These are phyloP conservation scores for Galerina marginata DNA, from an alignment of 768 basidiomycete species.

Conservation along the genomic window DNA sequence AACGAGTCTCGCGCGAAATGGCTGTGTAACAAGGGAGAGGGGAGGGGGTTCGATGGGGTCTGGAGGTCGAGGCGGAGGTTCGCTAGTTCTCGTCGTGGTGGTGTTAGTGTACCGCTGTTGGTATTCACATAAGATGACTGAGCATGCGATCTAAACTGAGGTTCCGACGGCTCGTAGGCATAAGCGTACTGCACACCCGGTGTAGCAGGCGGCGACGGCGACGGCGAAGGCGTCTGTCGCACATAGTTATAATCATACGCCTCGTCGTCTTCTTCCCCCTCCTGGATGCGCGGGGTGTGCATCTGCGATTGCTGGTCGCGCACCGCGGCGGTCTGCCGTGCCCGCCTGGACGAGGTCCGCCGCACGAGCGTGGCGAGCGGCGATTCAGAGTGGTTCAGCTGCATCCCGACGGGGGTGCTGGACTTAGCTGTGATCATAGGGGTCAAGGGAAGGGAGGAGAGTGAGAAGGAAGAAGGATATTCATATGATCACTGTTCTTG, in stretches of 20 bases:
- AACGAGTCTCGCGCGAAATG: constrained; percentile 48
- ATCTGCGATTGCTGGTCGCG: constrained; percentile 18
- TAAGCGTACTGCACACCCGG: constrained; percentile 4
- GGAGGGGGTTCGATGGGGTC: constrained; percentile 15
- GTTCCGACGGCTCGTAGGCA: not conserved
- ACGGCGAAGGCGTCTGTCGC: not conserved
- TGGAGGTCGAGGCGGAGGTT: constrained; percentile 15
- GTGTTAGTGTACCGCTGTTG: not conserved
- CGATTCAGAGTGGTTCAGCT: constrained; percentile 39
- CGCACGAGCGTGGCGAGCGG: constrained; percentile 65
- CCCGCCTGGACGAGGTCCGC: constrained; percentile 53
- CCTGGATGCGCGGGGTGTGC: constrained; percentile 8
- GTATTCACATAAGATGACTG: not conserved
- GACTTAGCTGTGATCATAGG: no score
- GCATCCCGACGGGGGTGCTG: no score
- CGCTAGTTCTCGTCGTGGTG: constrained; percentile 8
- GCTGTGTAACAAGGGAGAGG: constrained; percentile 54
- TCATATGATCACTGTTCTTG: not conserved
- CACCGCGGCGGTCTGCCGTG: constrained; percentile 18
- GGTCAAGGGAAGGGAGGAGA: no score
- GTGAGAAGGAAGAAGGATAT: not conserved
- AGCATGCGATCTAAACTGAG: not conserved
- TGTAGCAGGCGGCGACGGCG: not conserved
- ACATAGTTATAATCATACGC: not conserved
- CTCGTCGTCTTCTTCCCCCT: not conserved